Base-by-base conservation (phyloP, 768 basidiomycete genomes). In the Termitomyces sp. region DNA sequence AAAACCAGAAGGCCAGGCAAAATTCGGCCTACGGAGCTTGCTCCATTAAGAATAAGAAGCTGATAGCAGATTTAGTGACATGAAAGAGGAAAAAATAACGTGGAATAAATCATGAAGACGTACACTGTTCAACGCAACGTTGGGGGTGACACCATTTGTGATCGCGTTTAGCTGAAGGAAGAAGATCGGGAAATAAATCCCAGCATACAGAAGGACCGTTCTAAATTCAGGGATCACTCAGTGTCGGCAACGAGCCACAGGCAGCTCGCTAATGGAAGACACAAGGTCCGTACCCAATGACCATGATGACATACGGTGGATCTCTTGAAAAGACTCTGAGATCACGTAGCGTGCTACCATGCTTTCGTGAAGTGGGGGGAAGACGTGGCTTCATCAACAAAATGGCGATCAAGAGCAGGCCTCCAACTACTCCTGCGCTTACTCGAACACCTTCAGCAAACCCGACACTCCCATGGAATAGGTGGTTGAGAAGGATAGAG, bases 401-500 rank as follows among this genome's bases (percentile, higher is more conserved):
- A 20, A 70, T 59, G 1, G 72, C 71, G 31, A 76, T 62, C 38
- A 76, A 45, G 17, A 79, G 70, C 8, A 76, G 50, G 11, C 61
- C 65, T 4, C 66, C 68, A 29, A 74, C 43, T 46, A 83, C 66
- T 8, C 69, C 77, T 6, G 77, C 78, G 42, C 76, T 79, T 29
- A 70, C 72, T 10, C 79, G 73, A 11, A 79, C 77, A 20, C 77
- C 76, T 36, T 72, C 70, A 81, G 73, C 85, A 79, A 86, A 75
- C 3, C 87, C 84, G 15, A 80, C 73, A 3, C 64, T 65, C 4
- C 79, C 78, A 59, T 81, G 71, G 60, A 82, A 79, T 61, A 78
- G 71, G 43, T 79, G 75, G 67, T 89, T 88, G 25, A 90, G 73
- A 75, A 87, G 79, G 65, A 87, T 85, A 2, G 86, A 84, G 60